These are phyloP conservation scores for Corylus americana DNA, from an alignment of 306 rosid genomes.

Conservation along the genomic window DNA sequence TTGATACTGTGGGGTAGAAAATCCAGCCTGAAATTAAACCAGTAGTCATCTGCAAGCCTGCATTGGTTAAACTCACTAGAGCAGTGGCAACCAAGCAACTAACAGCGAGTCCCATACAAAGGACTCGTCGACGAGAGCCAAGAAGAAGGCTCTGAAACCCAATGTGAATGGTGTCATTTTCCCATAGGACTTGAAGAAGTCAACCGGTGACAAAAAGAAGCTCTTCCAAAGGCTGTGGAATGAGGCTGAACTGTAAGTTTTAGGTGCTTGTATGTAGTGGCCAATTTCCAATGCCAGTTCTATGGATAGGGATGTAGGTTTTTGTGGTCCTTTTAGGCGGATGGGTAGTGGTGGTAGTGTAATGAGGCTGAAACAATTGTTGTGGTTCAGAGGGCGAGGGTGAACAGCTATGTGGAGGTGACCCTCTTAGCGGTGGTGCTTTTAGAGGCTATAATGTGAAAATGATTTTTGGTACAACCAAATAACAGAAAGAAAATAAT, in stretches of 20 bases:
- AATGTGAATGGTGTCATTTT: conserved; percentile 5
- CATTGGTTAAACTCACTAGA: conserved; percentile 25
- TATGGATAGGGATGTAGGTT: no score
- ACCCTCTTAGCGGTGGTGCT: no score
- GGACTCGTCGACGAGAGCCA: conserved; percentile 36
- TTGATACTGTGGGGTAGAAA: background rate
- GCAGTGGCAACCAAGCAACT: conserved; percentile 36
- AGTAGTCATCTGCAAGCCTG: conserved; percentile 26
- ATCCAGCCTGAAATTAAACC: background rate
- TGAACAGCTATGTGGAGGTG: no score
- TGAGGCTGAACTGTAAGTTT: conserved; percentile 37
- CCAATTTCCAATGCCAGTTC: no score
- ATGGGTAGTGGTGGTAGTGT: no score
- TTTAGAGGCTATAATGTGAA: no score
- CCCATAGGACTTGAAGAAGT: conserved; percentile 37
- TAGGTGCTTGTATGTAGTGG: no score
- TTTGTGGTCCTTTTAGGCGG: no score
- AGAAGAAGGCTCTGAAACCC: conserved; percentile 37
- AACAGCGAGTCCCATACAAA: conserved; percentile 10
- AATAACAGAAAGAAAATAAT: no score
- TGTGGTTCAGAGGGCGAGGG: no score
- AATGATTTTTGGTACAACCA: no score
- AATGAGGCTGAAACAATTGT: no score
- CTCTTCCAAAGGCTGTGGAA: conserved; percentile 54
- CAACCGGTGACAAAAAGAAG: conserved; percentile 42